Evolutionary conservation across 2,329 filamentous ascomycete genomes (phyloP).

Genomic region (Claviceps monticola): DNA sequence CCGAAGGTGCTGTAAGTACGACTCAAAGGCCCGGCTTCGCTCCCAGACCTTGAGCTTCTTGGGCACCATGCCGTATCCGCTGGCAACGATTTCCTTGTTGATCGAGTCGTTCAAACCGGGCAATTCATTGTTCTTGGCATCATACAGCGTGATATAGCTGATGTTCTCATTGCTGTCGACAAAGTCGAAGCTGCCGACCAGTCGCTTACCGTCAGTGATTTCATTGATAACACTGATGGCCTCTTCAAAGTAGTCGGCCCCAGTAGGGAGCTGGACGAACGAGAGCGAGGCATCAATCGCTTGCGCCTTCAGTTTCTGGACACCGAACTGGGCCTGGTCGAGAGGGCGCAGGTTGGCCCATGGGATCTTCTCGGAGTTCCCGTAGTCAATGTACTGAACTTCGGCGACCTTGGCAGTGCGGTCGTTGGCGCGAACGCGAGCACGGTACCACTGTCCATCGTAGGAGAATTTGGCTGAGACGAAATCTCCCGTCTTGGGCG

Average conservation of each 20-base stretch:
- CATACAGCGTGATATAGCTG: conserved; percentile 77
- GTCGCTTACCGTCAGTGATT: conserved; percentile 56
- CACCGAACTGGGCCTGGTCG: conserved; percentile 61
- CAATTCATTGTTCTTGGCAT: conserved; percentile 48
- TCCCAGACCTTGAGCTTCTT: conserved; percentile 90
- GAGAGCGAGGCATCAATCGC: conserved; percentile 77
- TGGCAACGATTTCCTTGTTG: conserved; percentile 74
- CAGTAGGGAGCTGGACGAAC: conserved; percentile 75
- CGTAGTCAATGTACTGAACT: conserved; percentile 90
- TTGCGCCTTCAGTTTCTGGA: conserved; percentile 73
- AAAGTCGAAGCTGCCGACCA: conserved; percentile 86
- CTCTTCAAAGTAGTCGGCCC: conserved; percentile 71
- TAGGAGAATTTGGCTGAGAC: conserved; percentile 84
- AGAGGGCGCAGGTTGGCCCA: conserved; percentile 79
- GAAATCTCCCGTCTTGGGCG: conserved; percentile 81
- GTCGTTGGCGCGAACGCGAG: conserved; percentile 81
- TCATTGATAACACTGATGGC: conserved; percentile 63
- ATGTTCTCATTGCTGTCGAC: conserved; percentile 65
- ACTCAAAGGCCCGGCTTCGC: conserved; percentile 51
- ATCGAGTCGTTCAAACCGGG: conserved; percentile 59
- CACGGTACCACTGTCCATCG: conserved; percentile 91
- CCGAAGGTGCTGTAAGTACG: conserved; percentile 58
- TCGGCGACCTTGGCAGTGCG: conserved; percentile 79
- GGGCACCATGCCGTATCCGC: conserved; percentile 82
- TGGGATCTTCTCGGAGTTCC: conserved; percentile 78